Evolutionary conservation across 2,329 filamentous ascomycete species (phyloP), one percentile per base, ranked within the genome.

Genomic region (Paramyrothecium roridum): DNA sequence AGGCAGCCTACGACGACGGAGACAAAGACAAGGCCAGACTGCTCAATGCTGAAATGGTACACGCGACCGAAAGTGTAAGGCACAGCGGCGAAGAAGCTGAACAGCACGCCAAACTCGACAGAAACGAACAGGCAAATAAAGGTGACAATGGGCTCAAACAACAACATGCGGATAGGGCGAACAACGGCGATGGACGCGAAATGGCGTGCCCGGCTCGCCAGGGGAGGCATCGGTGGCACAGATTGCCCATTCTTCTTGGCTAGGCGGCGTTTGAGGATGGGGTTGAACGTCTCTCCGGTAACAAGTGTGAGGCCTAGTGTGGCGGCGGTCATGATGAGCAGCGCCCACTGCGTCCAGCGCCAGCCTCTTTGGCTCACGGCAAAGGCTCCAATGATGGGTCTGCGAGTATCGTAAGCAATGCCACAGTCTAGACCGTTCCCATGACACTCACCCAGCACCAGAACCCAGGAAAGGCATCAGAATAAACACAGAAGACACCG

Each of bases 111-210:
- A 54, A 83, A 83, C 52, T 77, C 74, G 60, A 76, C 78, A 0
- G 79, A 70, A 0, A 78, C 73, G 59, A 83, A 83, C 1, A 83
- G 62, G 46, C 74, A 77, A 37, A 77, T 67, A 54, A 85, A 82
- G 13, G 79, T 78, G 2, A 87, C 80, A 43, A 89, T 86, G 3
- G 85, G 85, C 61, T 89, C 86, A 1, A 80, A 78, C 46, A 85
- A 64, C 8, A 88, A 73, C 76, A 89, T 85, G 48, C 79, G 75
- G 1, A 85, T 19, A 0, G 83, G 83, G 11, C 82, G 73, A 17
- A 81, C 57, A 1, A 83, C 65, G 2, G 77, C 75, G 1, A 76
- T 67, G 0, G 74, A 68, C 3, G 77, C 57, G 55, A 81, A 79
- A 1, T 57, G 19, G 20, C 59, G 61, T 23, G 74, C 48, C 3